Base-by-base conservation (phyloP, 2,329 filamentous ascomycete genomes). In the Alternaria longipes region DNA sequence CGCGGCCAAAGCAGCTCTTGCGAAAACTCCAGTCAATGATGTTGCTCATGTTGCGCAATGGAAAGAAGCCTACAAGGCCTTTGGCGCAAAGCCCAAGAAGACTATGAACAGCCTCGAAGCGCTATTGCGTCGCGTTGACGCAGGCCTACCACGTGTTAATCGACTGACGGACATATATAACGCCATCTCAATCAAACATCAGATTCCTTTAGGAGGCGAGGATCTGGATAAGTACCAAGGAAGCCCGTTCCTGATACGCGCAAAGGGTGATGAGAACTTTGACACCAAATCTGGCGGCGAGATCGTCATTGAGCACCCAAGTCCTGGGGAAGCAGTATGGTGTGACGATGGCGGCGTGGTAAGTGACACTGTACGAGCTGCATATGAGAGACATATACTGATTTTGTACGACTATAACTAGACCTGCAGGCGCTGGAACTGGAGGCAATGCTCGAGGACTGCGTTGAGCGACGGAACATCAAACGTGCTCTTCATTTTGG, bases 151-250 rank as follows among this genome's bases (percentile, higher is more conserved):
- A 1, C 69, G 78, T 0, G 72, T 81, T 11, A 81, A 81, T 52
- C 70, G 77, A 2, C 54, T 80, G 51, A 80, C 78, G 0, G 78
- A 81, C 47, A 78, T 80, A 9, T 80, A 80, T 61, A 81, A 80
- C 53, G 78, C 73, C 2, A 76, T 80, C 32, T 79, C 74, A 1
- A 71, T 80, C 30, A 80, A 80, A 58, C 70, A 79, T 47, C 77
- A 79, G 55, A 74, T 80, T 32, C 79, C 78, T 8, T 63, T 80
- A 0, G 78, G 79, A 5, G 79, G 78, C 14, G 78, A 81, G 56
- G 78, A 81, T 60, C 56, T 81, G 8, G 75, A 78, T 32, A 79
- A 79, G 57, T 81, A 81, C 58, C 28, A 57, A 8, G 76, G 79
- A 3, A 42, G 73, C 8, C 74, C 78, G 11, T 64, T 69, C 6